Conservation (phyloP, 805 yeast genomes). For the Cyberlindnera subsufficiens region DNA sequence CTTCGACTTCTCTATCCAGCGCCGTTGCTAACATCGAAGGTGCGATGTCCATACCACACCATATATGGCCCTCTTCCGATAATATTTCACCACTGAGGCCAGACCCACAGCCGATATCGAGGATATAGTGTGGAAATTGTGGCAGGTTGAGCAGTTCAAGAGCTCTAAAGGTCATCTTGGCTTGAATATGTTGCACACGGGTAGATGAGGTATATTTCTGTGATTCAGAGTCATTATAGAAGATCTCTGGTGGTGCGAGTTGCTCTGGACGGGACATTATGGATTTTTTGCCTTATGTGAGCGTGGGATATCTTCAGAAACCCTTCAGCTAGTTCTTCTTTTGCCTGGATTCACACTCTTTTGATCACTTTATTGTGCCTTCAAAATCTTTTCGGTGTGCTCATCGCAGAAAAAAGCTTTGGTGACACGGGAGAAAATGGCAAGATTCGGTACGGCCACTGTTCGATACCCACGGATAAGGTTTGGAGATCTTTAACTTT, state of each 20-base stretch:
- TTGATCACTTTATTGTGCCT: no score
- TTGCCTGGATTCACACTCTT: no score
- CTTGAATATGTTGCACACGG: slow-evolving; percentile 97
- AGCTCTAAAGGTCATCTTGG: slow-evolving; percentile 94
- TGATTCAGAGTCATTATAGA: slow-evolving; percentile 88
- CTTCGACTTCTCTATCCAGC: slow-evolving; percentile 85
- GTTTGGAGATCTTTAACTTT: no score
- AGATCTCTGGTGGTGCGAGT: slow-evolving; percentile 93
- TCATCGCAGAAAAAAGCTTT: no score
- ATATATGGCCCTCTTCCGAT: slow-evolving; percentile 86
- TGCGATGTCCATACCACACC: slow-evolving; percentile 96
- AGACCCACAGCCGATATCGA: slow-evolving; percentile 97
- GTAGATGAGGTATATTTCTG: slow-evolving; percentile 86
- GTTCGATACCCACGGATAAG: no score
- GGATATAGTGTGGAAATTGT: slow-evolving; percentile 51
- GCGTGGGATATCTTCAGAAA: no score
- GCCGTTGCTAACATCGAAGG: slow-evolving; percentile 96
- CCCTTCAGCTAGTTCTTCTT: no score
- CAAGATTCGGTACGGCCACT: no score
- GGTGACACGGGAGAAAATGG: no score
- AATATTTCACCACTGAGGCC: slow-evolving; percentile 93
- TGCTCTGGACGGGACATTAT: slow-evolving; percentile 93
- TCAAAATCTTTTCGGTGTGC: not conserved
- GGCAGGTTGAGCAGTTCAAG: slow-evolving; percentile 74
- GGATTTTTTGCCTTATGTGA: not conserved